Percentiles rank a stretch among this genome's conserved stretches.
Evolutionary conservation across 2,329 filamentous ascomycete genomes (phyloP).

Genomic region (Chaetomiaceae sp.): DNA sequence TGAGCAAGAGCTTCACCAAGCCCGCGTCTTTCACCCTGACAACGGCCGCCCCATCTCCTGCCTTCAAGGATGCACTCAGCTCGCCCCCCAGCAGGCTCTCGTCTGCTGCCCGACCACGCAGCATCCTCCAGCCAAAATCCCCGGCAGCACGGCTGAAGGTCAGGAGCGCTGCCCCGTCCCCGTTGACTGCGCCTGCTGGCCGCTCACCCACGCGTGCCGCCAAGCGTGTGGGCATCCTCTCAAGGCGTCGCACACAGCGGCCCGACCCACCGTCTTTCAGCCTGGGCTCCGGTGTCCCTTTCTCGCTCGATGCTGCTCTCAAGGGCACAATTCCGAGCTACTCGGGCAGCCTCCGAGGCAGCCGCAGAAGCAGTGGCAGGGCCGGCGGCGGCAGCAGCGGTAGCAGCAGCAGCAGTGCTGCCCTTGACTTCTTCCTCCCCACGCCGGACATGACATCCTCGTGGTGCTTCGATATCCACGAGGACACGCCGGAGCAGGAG

Average conservation of each 20-base stretch:
- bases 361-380: slow-evolving; percentile 23
- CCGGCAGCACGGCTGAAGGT: slow-evolving; percentile 43
- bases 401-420: neutral
- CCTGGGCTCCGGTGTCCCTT: slow-evolving; percentile 52
- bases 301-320: slow-evolving; percentile 79
- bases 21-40: slow-evolving; percentile 39
- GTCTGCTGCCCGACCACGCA: slow-evolving; percentile 37
- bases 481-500: slow-evolving; percentile 84
- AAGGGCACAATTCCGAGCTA: slow-evolving; percentile 66
- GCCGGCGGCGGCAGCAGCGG: slow-evolving; percentile 19
- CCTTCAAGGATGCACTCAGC: slow-evolving; percentile 29
- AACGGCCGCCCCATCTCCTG: slow-evolving; percentile 33
- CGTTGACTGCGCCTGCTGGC: slow-evolving; percentile 64
- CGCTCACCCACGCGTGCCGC: slow-evolving; percentile 66
- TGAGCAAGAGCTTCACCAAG: slow-evolving; percentile 44
- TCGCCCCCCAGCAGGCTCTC: slow-evolving; percentile 27
- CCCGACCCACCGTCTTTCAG: slow-evolving; percentile 63
- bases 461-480: slow-evolving; percentile 93
- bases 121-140: slow-evolving; percentile 47
- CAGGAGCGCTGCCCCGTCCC: slow-evolving; percentile 42
- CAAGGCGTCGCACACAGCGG: slow-evolving; percentile 59
- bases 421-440: slow-evolving; percentile 33
- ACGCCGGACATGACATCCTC: slow-evolving; percentile 48
- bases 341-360: slow-evolving; percentile 32
- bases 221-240: slow-evolving; percentile 64